Conservation (phyloP, 371 early-diverging fungal genomes). For the Haplosporangium sp. region DNA sequence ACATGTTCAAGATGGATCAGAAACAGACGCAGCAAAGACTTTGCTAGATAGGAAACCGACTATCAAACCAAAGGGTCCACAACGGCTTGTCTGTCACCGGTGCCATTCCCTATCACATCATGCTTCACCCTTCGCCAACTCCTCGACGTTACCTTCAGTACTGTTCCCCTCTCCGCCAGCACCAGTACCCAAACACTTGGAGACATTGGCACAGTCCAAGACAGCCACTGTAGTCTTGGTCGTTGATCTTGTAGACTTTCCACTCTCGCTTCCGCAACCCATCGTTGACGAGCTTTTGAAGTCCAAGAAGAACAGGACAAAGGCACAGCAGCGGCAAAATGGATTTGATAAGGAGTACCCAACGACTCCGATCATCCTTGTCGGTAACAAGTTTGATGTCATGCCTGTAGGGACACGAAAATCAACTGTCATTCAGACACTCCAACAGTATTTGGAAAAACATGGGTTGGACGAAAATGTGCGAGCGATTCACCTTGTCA, state of each 20-base stretch:
- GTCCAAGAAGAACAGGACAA: neutral
- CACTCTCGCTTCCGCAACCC: conserved; percentile 41
- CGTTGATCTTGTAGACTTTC: conserved; percentile 47
- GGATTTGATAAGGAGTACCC: conserved; percentile 1
- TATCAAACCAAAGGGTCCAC: neutral
- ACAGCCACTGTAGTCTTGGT: conserved; percentile 42
- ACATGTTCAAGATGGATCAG: neutral
- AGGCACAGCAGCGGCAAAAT: too few relatives aligned
- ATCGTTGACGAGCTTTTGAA: conserved; percentile 32
- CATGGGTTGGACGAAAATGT: conserved; percentile 25
- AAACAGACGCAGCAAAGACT: neutral
- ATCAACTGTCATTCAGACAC: conserved; percentile 9
- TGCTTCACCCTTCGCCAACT: conserved; percentile 26
- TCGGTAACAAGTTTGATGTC: conserved; percentile 54
- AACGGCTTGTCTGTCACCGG: conserved; percentile 37
- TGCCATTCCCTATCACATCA: conserved; percentile 52
- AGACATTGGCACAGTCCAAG: conserved; percentile 38
- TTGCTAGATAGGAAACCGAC: conserved; percentile 19
- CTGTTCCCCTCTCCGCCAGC: conserved; percentile 41
- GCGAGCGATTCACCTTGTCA: conserved; percentile 38
- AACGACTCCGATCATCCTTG: conserved; percentile 37
- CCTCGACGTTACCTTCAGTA: conserved; percentile 11
- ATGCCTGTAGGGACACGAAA: conserved; percentile 39
- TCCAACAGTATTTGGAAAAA: conserved; percentile 17
- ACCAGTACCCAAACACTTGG: conserved; percentile 40